Evolutionary conservation across 768 basidiomycete species (phyloP).

Genomic region (Mycena galopus): DNA sequence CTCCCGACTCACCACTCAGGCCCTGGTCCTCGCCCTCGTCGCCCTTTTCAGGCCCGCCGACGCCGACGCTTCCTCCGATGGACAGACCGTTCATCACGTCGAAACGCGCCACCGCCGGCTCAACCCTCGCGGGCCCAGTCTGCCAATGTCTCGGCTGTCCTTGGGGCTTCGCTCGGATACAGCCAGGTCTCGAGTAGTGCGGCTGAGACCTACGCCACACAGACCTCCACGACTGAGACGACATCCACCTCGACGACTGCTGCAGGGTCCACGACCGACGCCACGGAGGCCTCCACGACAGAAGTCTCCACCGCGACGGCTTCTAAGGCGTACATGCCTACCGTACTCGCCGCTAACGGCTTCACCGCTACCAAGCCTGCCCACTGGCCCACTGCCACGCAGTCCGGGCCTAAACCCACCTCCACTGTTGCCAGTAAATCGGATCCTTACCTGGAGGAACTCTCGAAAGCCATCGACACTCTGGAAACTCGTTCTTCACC

Average conservation of each 20-base stretch:
- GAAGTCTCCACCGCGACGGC: too few relatives aligned
- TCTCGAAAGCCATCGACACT: constrained; percentile 46
- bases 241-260: constrained; percentile 29
- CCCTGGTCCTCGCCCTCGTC: constrained; percentile 38
- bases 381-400: constrained; percentile 45
- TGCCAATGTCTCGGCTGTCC: neutral
- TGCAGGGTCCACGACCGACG: constrained; percentile 6
- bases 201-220: neutral
- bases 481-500: constrained; percentile 40
- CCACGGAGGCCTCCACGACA: constrained; percentile 5
- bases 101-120: constrained; percentile 42
- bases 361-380: constrained; percentile 36
- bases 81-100: constrained; percentile 37
- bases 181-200: constrained; percentile 17
- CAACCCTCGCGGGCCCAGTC: constrained; percentile 36
- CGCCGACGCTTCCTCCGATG: constrained; percentile 37
- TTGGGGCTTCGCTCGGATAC: constrained; percentile 22
- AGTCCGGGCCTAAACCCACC: constrained; percentile 39
- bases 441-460: constrained; percentile 45
- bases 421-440: constrained; percentile 40
- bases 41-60: too few relatives aligned
- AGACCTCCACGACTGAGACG: constrained; percentile 10
- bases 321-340: too few relatives aligned
- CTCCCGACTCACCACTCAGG: constrained; percentile 40
- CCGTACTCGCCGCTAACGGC: constrained; percentile 36